Conservation (phyloP, 1,284 basidiomycete species). For the Boletellus sp. region DNA sequence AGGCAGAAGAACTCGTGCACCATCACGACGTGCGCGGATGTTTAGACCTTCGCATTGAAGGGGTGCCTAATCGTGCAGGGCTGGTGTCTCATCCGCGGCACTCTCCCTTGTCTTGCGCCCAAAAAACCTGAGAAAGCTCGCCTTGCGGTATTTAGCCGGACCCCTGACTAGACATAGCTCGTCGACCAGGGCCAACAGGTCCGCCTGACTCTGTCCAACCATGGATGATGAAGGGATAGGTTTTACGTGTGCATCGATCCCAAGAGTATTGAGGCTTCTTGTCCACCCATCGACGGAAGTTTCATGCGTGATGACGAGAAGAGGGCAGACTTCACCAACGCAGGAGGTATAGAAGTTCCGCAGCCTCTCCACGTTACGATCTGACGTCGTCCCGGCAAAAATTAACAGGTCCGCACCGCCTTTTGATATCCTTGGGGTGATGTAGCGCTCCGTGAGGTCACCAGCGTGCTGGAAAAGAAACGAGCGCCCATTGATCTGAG, state of each 20-base stretch:
- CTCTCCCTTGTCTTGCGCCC: conserved; percentile 13
- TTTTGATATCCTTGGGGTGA: conserved; percentile 19
- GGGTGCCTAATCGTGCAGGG: not conserved
- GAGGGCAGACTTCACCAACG: conserved; percentile 24
- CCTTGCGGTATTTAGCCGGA: conserved; percentile 16
- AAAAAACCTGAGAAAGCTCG: conserved; percentile 18
- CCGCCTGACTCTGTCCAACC: not conserved
- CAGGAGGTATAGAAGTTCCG: conserved; percentile 18
- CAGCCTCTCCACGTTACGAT: conserved; percentile 13
- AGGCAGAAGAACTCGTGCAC: not conserved
- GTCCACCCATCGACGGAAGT: conserved; percentile 12
- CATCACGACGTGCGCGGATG: not conserved
- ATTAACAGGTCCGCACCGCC: conserved; percentile 26
- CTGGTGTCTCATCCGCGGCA: not conserved
- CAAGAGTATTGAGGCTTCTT: conserved; percentile 6
- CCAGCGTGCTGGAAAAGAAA: conserved; percentile 24
- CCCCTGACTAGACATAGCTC: conserved; percentile 27
- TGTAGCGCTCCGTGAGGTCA: conserved; percentile 14
- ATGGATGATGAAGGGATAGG: conserved; percentile 5
- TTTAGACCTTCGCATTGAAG: not conserved
- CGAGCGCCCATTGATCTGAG: conserved; percentile 25
- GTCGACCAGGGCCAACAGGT: conserved; percentile 14
- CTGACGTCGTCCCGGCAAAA: conserved; percentile 17
- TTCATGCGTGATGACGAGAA: conserved; percentile 24
- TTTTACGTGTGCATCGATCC: conserved; percentile 19